A percentile compares a stretch with the other conserved stretches of the same genome.
Conservation (phyloP, 176 grass and related monocot genomes). For the Eragrostis nindensis region DNA sequence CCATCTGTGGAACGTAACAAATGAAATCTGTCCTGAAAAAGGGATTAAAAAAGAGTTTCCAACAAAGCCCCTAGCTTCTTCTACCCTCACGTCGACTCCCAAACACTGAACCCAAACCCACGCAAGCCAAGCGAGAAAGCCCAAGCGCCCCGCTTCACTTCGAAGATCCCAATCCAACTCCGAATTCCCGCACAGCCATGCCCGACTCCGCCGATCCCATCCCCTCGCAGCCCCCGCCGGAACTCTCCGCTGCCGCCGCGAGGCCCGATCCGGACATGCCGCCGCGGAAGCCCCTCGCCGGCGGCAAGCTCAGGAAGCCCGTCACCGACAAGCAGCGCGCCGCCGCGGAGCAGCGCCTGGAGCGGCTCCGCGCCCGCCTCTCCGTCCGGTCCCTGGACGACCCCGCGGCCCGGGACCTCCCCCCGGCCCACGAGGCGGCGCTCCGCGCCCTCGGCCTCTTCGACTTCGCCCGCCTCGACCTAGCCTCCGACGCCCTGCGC, state of each 20-base stretch:
- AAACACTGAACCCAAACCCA: not conserved
- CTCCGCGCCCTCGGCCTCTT: conserved; percentile 69
- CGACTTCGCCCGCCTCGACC: conserved; percentile 61
- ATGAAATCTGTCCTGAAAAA: not conserved
- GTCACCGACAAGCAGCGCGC: conserved; percentile 56
- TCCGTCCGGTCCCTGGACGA: conserved; percentile 13
- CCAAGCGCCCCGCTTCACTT: not conserved
- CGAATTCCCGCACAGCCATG: conserved; percentile 43
- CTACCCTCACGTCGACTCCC: not conserved
- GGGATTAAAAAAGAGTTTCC: too few relatives aligned
- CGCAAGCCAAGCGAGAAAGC: conserved; percentile 14
- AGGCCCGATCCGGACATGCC: conserved; percentile 50
- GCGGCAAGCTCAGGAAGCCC: conserved; percentile 54
- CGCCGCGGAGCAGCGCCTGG: conserved; percentile 54
- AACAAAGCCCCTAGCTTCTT: not conserved
- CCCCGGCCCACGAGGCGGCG: conserved; percentile 53
- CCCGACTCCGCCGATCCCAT: conserved; percentile 22
- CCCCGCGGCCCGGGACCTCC: conserved; percentile 15
- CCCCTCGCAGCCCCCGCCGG: conserved; percentile 19
- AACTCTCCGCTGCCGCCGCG: not conserved
- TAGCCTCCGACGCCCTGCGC: conserved; percentile 43
- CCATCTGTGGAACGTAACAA: not conserved
- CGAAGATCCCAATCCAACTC: not conserved
- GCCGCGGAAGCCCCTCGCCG: conserved; percentile 22
- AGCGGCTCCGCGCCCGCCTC: conserved; percentile 46